Percentiles rank a stretch among this genome's conserved stretches.
Conservation (phyloP, 106 monocot genomes). For the Platanthera zijinensis region DNA sequence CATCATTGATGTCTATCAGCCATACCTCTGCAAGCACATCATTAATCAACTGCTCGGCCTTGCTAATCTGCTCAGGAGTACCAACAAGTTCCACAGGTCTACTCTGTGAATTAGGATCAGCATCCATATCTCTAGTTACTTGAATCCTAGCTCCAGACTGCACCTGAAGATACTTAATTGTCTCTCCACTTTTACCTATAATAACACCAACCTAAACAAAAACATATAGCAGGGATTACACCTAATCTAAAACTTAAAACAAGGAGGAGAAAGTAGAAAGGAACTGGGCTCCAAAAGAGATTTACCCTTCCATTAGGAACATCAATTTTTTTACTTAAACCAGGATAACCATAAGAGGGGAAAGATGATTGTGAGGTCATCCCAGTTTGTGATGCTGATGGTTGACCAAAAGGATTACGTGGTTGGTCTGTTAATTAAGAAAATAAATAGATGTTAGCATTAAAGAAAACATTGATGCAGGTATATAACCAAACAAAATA, state of each 20-base stretch:
- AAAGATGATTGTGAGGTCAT: background rate
- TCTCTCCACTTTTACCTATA: slow-evolving; percentile 81
- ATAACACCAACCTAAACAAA: slow-evolving; percentile 64
- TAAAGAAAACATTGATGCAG: background rate
- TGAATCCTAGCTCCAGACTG: slow-evolving; percentile 80
- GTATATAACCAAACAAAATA: background rate
- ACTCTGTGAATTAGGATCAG: slow-evolving; percentile 45
- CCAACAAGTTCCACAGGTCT: slow-evolving; percentile 56
- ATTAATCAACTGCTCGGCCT: slow-evolving; percentile 59
- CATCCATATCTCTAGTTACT: slow-evolving; percentile 63
- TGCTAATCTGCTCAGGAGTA: slow-evolving; percentile 60
- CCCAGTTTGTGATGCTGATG: slow-evolving; percentile 23
- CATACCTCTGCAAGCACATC: slow-evolving; percentile 69
- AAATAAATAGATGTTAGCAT: background rate
- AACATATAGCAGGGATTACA: background rate
- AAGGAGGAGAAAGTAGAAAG: background rate
- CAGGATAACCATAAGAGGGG: slow-evolving; percentile 20
- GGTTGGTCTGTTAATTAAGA: background rate
- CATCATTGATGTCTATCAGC: background rate
- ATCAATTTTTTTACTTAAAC: slow-evolving; percentile 43
- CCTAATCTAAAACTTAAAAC: background rate
- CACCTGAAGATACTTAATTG: slow-evolving; percentile 63
- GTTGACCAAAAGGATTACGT: slow-evolving; percentile 35
- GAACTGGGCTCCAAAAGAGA: background rate
- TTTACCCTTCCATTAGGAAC: slow-evolving; percentile 60